These are phyloP conservation scores for Phaeomoniella chlamydospora DNA, from an alignment of 2,329 filamentous ascomycete genomes.

Conservation along the genomic window DNA sequence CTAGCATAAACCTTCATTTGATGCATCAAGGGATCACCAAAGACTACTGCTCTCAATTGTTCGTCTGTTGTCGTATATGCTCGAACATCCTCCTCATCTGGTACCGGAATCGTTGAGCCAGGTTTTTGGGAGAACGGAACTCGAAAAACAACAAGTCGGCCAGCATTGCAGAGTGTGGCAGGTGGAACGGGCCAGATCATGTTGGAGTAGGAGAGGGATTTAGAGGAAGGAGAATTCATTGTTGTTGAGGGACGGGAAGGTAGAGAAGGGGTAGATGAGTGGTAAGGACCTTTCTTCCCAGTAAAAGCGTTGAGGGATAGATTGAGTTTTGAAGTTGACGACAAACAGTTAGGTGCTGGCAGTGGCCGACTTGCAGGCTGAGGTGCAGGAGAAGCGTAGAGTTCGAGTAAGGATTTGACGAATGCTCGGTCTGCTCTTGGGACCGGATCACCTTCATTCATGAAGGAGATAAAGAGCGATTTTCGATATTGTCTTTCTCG, in stretches of 20 bases:
- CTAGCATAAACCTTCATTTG: conserved; percentile 64
- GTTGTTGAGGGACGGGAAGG: conserved; percentile 1
- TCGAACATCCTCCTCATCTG: conserved; percentile 44
- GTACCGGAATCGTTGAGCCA: conserved; percentile 35
- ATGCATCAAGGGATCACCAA: conserved; percentile 70
- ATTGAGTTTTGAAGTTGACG: conserved; percentile 5
- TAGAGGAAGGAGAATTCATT: conserved; percentile 11
- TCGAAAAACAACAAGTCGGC: conserved; percentile 52
- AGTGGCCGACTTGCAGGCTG: conserved; percentile 2
- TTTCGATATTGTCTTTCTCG: conserved; percentile 33
- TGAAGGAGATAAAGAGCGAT: conserved; percentile 62
- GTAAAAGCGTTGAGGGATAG: background rate
- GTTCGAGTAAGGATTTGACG: conserved; percentile 54
- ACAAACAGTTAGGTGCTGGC: background rate
- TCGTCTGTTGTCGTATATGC: conserved; percentile 56
- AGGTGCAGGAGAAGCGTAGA: conserved; percentile 51
- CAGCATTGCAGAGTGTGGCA: conserved; percentile 54
- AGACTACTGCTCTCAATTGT: conserved; percentile 55
- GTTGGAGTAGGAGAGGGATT: conserved; percentile 5
- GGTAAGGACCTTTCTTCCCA: no score
- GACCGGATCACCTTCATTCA: conserved; percentile 80
- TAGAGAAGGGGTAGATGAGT: background rate
- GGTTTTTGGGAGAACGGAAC: conserved; percentile 21
- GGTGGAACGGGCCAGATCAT: conserved; percentile 51
- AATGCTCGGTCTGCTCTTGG: conserved; percentile 64